phyloP scores from a whole-genome alignment of 129 eudicot species.

The Chrysanthemum seticuspe region DNA sequence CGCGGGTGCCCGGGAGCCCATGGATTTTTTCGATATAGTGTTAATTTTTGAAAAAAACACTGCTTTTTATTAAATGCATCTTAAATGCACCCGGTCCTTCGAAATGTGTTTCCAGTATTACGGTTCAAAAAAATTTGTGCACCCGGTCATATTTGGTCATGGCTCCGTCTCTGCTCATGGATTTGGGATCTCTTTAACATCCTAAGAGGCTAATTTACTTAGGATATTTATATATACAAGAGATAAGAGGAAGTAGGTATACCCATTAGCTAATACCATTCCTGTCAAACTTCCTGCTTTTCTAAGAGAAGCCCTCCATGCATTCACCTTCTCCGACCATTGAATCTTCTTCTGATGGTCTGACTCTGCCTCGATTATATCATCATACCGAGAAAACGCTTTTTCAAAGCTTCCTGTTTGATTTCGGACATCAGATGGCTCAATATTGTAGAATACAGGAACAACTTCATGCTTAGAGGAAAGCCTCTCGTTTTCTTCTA shows the following conservation, averaged over 20 bases:
- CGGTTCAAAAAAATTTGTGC: no score
- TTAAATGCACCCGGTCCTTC: no score
- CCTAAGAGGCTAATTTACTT: no score
- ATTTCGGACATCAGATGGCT: conserved; percentile 29
- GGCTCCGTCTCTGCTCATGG: no score
- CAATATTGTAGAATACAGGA: conserved; percentile 25
- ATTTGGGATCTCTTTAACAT: no score
- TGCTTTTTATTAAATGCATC: no score
- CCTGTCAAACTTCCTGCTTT: conserved; percentile 27
- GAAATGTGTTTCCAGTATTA: no score
- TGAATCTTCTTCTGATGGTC: conserved; percentile 11
- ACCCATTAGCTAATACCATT: conserved; percentile 26
- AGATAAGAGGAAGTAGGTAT: background rate
- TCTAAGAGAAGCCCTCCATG: conserved; percentile 27
- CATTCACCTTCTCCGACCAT: conserved; percentile 21
- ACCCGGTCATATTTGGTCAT: no score
- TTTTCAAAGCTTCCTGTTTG: conserved; percentile 26
- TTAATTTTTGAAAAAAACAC: no score
- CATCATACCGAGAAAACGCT: conserved; percentile 20
- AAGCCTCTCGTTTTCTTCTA: conserved; percentile 4
- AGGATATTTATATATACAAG: no score
- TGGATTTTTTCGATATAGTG: no score
- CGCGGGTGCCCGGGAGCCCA: no score
- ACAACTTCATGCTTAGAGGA: conserved; percentile 24
- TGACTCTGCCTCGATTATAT: conserved; percentile 3